Conservation (phyloP, 352 stramenopile genomes). For the Phytopythium montanum region DNA sequence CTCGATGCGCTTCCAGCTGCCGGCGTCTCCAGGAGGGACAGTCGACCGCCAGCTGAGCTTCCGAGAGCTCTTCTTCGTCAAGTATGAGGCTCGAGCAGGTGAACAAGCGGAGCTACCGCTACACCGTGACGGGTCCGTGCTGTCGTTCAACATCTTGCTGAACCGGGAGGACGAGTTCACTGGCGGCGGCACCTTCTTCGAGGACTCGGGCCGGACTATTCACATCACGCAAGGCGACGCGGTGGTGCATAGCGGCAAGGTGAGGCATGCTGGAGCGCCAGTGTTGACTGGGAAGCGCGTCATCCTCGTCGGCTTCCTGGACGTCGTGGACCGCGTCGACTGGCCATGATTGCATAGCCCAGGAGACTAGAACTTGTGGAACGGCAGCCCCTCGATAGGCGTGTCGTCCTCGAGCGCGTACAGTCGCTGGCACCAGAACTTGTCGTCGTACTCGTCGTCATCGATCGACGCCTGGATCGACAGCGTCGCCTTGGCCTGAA, state of each 20-base stretch:
- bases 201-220: constrained; percentile 58
- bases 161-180: constrained; percentile 80
- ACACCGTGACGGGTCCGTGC: constrained; percentile 91
- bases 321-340: constrained; percentile 59
- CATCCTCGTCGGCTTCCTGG: constrained; percentile 93
- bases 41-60: constrained; percentile 54
- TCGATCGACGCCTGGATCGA: constrained; percentile 70
- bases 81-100: constrained; percentile 64
- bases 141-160: constrained; percentile 95
- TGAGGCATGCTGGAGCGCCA: constrained; percentile 88
- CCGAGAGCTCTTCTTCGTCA: constrained; percentile 87
- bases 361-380: constrained; percentile 53
- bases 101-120: constrained; percentile 78
- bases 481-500: constrained; percentile 64
- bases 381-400: constrained; percentile 78
- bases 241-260: constrained; percentile 90
- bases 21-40: background rate
- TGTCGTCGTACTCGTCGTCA: constrained; percentile 68
- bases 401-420: constrained; percentile 73
- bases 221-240: constrained; percentile 83
- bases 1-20: constrained; percentile 36
- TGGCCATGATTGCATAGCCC: constrained; percentile 52
- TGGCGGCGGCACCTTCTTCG: constrained; percentile 93
- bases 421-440: constrained; percentile 64
- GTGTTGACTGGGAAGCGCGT: constrained; percentile 82